Evolutionary conservation across 1,284 basidiomycete genomes (phyloP), one percentile per base, ranked within the genome.

Genomic region (Heterobasidion parviporum): DNA sequence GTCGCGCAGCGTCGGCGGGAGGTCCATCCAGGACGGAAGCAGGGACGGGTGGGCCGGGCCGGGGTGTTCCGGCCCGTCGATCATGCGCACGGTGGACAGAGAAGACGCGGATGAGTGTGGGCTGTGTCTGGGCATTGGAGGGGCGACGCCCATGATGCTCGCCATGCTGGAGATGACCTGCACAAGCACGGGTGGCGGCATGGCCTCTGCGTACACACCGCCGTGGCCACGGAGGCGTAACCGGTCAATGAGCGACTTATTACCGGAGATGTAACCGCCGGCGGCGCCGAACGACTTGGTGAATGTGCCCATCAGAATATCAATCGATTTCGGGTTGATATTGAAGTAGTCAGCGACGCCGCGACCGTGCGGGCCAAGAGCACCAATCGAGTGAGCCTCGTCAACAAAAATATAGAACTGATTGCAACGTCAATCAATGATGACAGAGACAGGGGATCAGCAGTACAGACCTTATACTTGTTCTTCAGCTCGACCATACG

Each of bases 241-340:
- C 14, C 85, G 78, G 65, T 94, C 87, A 64, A 98, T 87, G 55
- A 97, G 74, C 7, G 74, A 69, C 68, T 93, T 94, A 64, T 74
- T 83, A 6, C 92, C 96, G 3, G 94, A 82, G 62, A 99, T 87
- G 74, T 99, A 98, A 14, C 96, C 96, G 55, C 96, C 96, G 0
- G 95, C 90, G 2, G 96, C 95, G 57, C 96, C 97, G 67, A 99
- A 99, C 0, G 95, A 98, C 72, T 99, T 99, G 43, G 96, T 99
- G 69, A 99, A 97, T 0, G 96, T 99, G 56, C 96, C 96, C 96
- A 99, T 99, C 61, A 98, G 82, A 61, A 99, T 82, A 68, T 99
- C 96, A 59, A 98, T 80, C 38, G 80, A 78, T 9, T 78, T 78
- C 2, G 95, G 94, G 64, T 92, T 77, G 59, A 98, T 75, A 56